A percentile compares a stretch with the other conserved stretches of the same genome.
These are phyloP conservation scores for Deinandra increscens DNA, from an alignment of 129 eudicot genomes.

Conservation along the genomic window DNA sequence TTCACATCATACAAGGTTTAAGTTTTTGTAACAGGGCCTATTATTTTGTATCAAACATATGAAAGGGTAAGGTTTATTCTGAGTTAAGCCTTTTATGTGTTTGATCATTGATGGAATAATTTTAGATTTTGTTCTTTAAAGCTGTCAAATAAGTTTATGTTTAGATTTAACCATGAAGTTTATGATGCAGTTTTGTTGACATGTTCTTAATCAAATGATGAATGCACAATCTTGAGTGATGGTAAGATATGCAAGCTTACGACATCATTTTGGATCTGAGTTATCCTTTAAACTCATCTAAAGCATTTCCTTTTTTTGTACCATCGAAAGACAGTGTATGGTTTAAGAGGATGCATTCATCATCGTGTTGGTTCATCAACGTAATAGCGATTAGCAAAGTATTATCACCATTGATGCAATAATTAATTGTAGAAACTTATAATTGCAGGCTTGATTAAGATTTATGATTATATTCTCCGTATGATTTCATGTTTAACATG, in stretches of 20 bases:
- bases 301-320: neutral
- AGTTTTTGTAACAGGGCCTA: slow-evolving; percentile 98
- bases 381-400: neutral
- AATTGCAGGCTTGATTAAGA: too few relatives aligned
- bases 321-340: slow-evolving; percentile 13
- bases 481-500: too few relatives aligned
- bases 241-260: neutral
- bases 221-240: neutral
- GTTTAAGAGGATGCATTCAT: neutral
- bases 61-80: slow-evolving; percentile 65
- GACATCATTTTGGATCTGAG: neutral
- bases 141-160: neutral
- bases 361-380: too few relatives aligned
- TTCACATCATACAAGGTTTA: slow-evolving; percentile 96
- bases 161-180: neutral
- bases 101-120: slow-evolving; percentile 9
- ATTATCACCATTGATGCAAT: too few relatives aligned
- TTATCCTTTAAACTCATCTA: neutral
- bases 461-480: too few relatives aligned
- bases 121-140: neutral
- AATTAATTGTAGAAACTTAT: too few relatives aligned
- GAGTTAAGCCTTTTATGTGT: slow-evolving; percentile 1
- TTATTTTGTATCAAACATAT: slow-evolving; percentile 86
- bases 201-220: neutral
- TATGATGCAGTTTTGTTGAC: slow-evolving; percentile 12